Evolutionary conservation across 805 yeast species (phyloP).

Genomic region (Metschnikowia kofuensis): DNA sequence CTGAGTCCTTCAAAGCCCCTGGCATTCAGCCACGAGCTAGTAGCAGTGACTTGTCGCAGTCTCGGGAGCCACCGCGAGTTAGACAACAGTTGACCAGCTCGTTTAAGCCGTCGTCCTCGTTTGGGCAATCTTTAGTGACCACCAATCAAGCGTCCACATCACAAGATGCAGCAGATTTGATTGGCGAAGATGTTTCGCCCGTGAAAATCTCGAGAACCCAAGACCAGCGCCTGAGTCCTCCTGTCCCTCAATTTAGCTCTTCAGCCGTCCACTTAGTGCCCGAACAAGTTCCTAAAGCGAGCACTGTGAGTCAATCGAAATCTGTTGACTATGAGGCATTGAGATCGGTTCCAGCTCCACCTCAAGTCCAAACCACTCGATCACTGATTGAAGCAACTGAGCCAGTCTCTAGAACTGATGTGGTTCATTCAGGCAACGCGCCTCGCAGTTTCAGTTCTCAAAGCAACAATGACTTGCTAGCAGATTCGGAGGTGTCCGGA

Average conservation of each 20-base stretch:
- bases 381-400: not conserved
- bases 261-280: not conserved
- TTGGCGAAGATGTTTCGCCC: constrained; percentile 33
- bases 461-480: constrained; percentile 48
- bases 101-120: constrained; percentile 80
- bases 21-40: constrained; percentile 26
- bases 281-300: not conserved
- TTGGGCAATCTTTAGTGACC: constrained; percentile 69
- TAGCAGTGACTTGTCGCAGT: constrained; percentile 31
- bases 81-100: constrained; percentile 34
- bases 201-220: not conserved
- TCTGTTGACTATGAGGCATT: constrained; percentile 50
- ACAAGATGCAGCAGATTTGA: constrained; percentile 19
- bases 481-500: constrained; percentile 59
- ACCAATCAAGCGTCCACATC: constrained; percentile 20
- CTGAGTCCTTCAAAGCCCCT: constrained; percentile 10
- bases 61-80: constrained; percentile 30
- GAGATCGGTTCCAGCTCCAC: constrained; percentile 46
- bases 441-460: constrained; percentile 2
- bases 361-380: constrained; percentile 15
- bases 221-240: not conserved
- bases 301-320: constrained; percentile 6
- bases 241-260: not conserved
- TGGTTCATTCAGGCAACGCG: not conserved
- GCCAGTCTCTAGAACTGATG: not conserved